These are phyloP conservation scores for Volvox reticuliferus DNA, from an alignment of 139 green algal genomes.

Conservation along the genomic window DNA sequence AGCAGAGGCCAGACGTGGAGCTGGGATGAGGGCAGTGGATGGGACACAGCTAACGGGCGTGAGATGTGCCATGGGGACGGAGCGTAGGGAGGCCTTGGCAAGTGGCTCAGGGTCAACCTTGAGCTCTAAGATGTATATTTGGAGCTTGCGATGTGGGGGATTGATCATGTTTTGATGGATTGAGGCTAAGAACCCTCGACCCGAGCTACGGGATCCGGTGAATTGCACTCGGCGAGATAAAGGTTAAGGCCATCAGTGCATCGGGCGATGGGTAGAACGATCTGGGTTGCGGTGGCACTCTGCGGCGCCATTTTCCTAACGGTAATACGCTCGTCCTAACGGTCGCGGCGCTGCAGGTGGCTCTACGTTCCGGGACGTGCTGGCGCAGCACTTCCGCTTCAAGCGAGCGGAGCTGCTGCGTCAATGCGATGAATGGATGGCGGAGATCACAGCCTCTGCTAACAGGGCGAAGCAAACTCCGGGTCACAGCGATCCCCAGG, in stretches of 20 bases:
- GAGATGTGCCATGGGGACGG: too few relatives aligned
- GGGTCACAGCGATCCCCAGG: not conserved
- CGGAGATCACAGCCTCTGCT: not conserved
- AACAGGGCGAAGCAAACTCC: not conserved
- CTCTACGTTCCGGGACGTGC: slow-evolving; percentile 23
- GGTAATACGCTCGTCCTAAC: too few relatives aligned
- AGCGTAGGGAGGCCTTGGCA: too few relatives aligned
- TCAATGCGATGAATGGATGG: slow-evolving; percentile 16
- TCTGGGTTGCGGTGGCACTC: not conserved
- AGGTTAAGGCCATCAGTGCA: too few relatives aligned
- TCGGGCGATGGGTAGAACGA: not conserved
- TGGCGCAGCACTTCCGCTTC: not conserved
- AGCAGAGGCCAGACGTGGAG: not conserved
- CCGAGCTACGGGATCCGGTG: not conserved
- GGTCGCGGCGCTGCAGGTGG: not conserved
- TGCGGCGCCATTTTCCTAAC: not conserved
- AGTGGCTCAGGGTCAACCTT: too few relatives aligned
- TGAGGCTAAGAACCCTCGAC: not conserved
- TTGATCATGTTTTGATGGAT: not conserved
- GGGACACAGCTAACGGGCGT: not conserved
- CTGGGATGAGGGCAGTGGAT: not conserved
- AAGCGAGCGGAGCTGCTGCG: slow-evolving; percentile 10
- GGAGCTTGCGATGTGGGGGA: too few relatives aligned
- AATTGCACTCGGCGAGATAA: not conserved
- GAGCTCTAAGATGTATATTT: too few relatives aligned